These are phyloP conservation scores for Caryopteris hybrid DNA, from an alignment of 305 asterid genomes.

Conservation along the genomic window DNA sequence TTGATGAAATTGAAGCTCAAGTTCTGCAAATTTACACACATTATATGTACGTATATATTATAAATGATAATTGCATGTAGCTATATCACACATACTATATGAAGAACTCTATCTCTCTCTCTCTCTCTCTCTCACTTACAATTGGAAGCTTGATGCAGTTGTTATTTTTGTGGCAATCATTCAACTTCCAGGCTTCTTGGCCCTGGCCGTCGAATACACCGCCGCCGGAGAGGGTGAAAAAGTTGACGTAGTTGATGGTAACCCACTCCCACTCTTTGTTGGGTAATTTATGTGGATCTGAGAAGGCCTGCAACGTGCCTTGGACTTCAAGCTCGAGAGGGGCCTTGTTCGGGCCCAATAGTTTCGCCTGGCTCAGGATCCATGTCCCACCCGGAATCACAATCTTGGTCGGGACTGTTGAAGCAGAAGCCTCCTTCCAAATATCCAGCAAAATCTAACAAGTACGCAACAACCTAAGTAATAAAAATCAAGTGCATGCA, in stretches of 20 bases:
- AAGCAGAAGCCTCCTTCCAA: constrained; percentile 32
- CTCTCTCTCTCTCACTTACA: too few relatives aligned
- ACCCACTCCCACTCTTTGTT: constrained; percentile 30
- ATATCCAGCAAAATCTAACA: constrained; percentile 23
- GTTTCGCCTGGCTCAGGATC: constrained; percentile 20
- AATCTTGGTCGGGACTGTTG: background rate
- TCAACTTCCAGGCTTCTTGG: constrained; percentile 26
- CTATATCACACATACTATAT: too few relatives aligned
- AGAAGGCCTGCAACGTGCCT: constrained; percentile 37
- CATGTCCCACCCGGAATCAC: constrained; percentile 24
- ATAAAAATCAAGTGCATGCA: too few relatives aligned
- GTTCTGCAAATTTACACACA: constrained; percentile 18
- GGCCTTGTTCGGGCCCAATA: constrained; percentile 35
- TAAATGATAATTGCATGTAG: too few relatives aligned
- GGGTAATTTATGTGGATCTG: constrained; percentile 26
- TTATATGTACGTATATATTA: too few relatives aligned
- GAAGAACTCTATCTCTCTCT: too few relatives aligned
- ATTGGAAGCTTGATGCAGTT: constrained; percentile 30
- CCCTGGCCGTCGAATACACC: constrained; percentile 50
- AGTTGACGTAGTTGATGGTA: constrained; percentile 27
- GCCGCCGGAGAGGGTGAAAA: constrained; percentile 37
- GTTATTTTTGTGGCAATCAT: constrained; percentile 28
- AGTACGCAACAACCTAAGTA: too few relatives aligned
- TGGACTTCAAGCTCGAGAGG: constrained; percentile 33
- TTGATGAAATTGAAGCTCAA: constrained; percentile 45